A percentile compares a stretch with the other conserved stretches of the same genome.
These are phyloP conservation scores for Wallacemonas sp. DNA, from an alignment of 208 protist species.

Conservation along the genomic window DNA sequence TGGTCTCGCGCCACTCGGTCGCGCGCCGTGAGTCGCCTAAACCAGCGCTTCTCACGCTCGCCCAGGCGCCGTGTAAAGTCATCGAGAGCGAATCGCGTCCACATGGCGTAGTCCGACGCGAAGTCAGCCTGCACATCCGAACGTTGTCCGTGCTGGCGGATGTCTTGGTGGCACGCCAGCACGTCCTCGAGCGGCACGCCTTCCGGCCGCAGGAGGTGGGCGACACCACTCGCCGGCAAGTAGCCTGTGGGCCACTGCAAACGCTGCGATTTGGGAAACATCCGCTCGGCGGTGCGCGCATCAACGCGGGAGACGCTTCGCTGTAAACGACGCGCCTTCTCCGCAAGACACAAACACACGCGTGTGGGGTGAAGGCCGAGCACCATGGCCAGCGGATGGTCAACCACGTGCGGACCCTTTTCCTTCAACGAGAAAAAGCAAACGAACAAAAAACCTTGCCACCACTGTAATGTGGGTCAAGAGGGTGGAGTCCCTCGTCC, in stretches of 20 bases:
- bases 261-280: slow-evolving; percentile 52
- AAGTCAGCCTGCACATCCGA: slow-evolving; percentile 75
- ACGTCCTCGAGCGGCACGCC: slow-evolving; percentile 61
- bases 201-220: slow-evolving; percentile 57
- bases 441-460: too few relatives aligned
- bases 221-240: slow-evolving; percentile 67
- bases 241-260: slow-evolving; percentile 63
- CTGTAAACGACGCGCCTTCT: slow-evolving; percentile 18
- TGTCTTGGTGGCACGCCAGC: slow-evolving; percentile 50
- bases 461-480: too few relatives aligned
- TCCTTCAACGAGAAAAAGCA: too few relatives aligned
- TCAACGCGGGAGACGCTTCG: slow-evolving; percentile 47
- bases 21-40: slow-evolving; percentile 28
- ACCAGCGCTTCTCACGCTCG: slow-evolving; percentile 19
- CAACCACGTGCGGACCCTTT: too few relatives aligned
- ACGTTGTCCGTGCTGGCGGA: slow-evolving; percentile 16
- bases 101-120: slow-evolving; percentile 74
- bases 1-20: slow-evolving; percentile 27
- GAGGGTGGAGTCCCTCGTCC: too few relatives aligned
- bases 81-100: slow-evolving; percentile 46
- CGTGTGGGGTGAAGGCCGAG: too few relatives aligned
- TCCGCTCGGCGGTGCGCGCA: slow-evolving; percentile 13
- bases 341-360: neutral
- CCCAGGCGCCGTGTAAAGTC: slow-evolving; percentile 38
- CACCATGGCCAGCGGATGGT: too few relatives aligned